Percentiles rank a stretch among this genome's conserved stretches.
Conservation (phyloP, 768 basidiomycete species). For the Trametes sanguinea region DNA sequence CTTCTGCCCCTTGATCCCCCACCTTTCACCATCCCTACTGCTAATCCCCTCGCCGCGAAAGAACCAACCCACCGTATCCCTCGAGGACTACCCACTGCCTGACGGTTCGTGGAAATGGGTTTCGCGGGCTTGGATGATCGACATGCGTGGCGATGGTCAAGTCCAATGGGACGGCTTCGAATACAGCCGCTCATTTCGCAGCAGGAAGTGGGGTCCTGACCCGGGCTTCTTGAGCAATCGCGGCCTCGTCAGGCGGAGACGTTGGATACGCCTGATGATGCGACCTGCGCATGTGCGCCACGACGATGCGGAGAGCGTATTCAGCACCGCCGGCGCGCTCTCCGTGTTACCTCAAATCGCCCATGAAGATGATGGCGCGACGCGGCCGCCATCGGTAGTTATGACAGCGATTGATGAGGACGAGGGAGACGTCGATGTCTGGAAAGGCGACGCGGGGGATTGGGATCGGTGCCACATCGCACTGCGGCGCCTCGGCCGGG, state of each 20-base stretch:
- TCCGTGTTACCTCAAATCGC: conserved; percentile 5
- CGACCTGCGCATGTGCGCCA: conserved; percentile 47
- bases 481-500: conserved; percentile 56
- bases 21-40: conserved; percentile 64
- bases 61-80: conserved; percentile 56
- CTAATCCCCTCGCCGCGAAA: conserved; percentile 35
- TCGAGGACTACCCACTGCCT: conserved; percentile 69
- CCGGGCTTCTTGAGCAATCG: conserved; percentile 62
- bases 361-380: conserved; percentile 18
- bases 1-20: conserved; percentile 73
- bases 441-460: conserved; percentile 58
- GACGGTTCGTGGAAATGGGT: conserved; percentile 85
- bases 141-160: conserved; percentile 80
- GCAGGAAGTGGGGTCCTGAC: conserved; percentile 63
- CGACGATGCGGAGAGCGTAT: conserved; percentile 2
- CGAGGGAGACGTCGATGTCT: conserved; percentile 36
- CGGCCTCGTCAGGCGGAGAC: conserved; percentile 73
- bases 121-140: conserved; percentile 81
- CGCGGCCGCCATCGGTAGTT: conserved; percentile 31
- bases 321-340: background rate
- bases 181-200: conserved; percentile 79
- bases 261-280: conserved; percentile 88
- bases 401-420: conserved; percentile 28
- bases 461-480: conserved; percentile 59
- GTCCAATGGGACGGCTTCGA: conserved; percentile 85